These are phyloP conservation scores for Dioscorea zingiberensis DNA, from an alignment of 106 monocot species.

Conservation along the genomic window DNA sequence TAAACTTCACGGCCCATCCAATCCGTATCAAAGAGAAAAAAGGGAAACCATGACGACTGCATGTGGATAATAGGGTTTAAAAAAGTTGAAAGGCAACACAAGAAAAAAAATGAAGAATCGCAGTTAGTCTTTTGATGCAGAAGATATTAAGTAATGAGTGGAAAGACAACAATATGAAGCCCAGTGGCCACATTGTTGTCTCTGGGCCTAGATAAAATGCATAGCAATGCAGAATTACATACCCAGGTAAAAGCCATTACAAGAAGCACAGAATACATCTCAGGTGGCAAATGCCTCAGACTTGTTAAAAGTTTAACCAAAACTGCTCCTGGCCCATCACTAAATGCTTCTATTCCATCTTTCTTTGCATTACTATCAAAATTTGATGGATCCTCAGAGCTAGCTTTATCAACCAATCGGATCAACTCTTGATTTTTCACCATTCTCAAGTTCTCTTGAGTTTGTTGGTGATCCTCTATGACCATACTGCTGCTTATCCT, in stretches of 20 bases:
- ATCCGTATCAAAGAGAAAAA: constrained; percentile 99
- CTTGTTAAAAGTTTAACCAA: constrained; percentile 91
- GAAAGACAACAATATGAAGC: too few relatives aligned
- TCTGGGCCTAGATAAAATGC: too few relatives aligned
- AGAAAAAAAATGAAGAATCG: too few relatives aligned
- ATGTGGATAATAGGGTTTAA: not conserved
- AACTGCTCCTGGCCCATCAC: constrained; percentile 76
- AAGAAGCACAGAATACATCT: constrained; percentile 88
- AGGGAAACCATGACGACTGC: constrained; percentile 98
- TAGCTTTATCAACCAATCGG: constrained; percentile 10
- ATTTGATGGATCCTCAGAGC: constrained; percentile 12
- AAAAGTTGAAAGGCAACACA: too few relatives aligned
- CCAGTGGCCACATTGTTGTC: too few relatives aligned
- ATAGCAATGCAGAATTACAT: constrained; percentile 14
- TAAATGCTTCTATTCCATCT: constrained; percentile 28
- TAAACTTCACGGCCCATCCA: constrained; percentile 99
- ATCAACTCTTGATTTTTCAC: constrained; percentile 22
- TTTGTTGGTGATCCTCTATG: constrained; percentile 9
- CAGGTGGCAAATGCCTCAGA: constrained; percentile 89
- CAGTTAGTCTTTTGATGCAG: too few relatives aligned
- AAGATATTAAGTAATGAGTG: too few relatives aligned
- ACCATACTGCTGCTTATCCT: constrained; percentile 33
- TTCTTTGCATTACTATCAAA: constrained; percentile 18
- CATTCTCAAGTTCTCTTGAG: constrained; percentile 19
- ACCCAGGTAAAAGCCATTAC: constrained; percentile 99